These are phyloP conservation scores for Eleusine coracana DNA, from an alignment of 176 grass and related monocot species.

Conservation along the genomic window DNA sequence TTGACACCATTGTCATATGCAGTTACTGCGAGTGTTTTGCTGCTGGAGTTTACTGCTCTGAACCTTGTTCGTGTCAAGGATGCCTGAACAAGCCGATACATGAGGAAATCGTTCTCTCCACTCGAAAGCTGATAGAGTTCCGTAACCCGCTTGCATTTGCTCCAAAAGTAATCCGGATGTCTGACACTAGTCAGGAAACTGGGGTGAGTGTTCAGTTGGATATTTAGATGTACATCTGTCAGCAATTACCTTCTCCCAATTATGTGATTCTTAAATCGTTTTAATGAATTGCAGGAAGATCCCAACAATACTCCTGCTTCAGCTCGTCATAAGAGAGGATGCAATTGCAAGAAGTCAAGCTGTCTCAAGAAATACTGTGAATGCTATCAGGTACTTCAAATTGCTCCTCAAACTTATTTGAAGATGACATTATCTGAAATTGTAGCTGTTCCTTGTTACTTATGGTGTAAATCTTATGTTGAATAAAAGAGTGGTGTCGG, in stretches of 20 bases:
- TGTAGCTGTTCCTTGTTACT: conserved; percentile 18
- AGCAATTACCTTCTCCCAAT: background rate
- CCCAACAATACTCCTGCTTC: conserved; percentile 93
- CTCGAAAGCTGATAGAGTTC: conserved; percentile 95
- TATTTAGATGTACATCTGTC: conserved; percentile 4
- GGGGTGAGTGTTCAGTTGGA: conserved; percentile 52
- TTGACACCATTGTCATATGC: conserved; percentile 32
- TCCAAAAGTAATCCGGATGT: conserved; percentile 86
- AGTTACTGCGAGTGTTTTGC: conserved; percentile 99
- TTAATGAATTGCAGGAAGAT: conserved; percentile 70
- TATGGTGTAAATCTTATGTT: conserved; percentile 37
- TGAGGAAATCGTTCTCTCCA: conserved; percentile 95
- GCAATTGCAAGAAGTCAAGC: conserved; percentile 98
- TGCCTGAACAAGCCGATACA: conserved; percentile 98
- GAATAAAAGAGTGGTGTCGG: conserved; percentile 87
- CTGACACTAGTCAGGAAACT: conserved; percentile 66
- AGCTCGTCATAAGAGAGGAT: conserved; percentile 97
- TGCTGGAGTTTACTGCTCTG: conserved; percentile 97
- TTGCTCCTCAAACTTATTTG: conserved; percentile 25
- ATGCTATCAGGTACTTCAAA: conserved; percentile 85
- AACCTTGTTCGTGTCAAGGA: conserved; percentile 93
- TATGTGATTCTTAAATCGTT: conserved; percentile 14
- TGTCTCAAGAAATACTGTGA: conserved; percentile 99
- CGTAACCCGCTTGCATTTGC: conserved; percentile 98
- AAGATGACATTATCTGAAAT: conserved; percentile 34